Evolutionary conservation across 768 basidiomycete species (phyloP).

Genomic region (Tulasnella sp.): DNA sequence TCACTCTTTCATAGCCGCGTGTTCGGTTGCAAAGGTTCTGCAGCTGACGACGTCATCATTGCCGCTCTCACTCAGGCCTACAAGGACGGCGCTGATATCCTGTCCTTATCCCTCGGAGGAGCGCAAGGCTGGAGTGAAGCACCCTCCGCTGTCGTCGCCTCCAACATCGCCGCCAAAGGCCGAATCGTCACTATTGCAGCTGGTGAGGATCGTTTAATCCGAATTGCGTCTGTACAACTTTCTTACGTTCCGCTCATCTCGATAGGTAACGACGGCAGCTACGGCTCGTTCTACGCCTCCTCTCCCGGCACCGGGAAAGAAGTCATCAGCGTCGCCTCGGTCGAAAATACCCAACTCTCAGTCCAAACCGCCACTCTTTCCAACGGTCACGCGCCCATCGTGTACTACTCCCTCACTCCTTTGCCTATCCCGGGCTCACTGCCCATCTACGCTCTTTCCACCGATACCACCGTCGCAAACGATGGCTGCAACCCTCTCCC

Average conservation of each 20-base stretch:
- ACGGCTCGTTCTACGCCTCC: constrained; percentile 27
- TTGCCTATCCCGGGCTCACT: constrained; percentile 22
- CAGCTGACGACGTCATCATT: neutral
- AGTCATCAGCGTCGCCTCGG: constrained; percentile 24
- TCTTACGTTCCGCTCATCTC: neutral
- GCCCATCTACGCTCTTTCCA: constrained; percentile 27
- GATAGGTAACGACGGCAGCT: constrained; percentile 22
- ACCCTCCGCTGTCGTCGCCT: constrained; percentile 36
- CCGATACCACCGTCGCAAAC: constrained; percentile 20
- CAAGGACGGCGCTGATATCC: neutral
- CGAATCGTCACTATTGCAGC: constrained; percentile 38
- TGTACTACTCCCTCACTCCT: constrained; percentile 35
- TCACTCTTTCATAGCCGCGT: neutral
- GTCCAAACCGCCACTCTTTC: neutral
- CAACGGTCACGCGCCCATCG: constrained; percentile 33
- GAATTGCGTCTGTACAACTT: neutral
- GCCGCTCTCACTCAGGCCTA: constrained; percentile 4
- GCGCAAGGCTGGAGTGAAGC: neutral
- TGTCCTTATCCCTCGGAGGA: neutral
- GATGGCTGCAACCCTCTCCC: constrained; percentile 27
- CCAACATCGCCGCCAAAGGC: constrained; percentile 42
- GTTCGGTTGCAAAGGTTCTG: constrained; percentile 1
- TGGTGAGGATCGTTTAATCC: neutral
- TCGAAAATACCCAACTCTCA: constrained; percentile 12
- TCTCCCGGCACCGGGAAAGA: constrained; percentile 24